These are phyloP conservation scores for Solanum chacoense DNA, from an alignment of 305 asterid species.

Conservation along the genomic window DNA sequence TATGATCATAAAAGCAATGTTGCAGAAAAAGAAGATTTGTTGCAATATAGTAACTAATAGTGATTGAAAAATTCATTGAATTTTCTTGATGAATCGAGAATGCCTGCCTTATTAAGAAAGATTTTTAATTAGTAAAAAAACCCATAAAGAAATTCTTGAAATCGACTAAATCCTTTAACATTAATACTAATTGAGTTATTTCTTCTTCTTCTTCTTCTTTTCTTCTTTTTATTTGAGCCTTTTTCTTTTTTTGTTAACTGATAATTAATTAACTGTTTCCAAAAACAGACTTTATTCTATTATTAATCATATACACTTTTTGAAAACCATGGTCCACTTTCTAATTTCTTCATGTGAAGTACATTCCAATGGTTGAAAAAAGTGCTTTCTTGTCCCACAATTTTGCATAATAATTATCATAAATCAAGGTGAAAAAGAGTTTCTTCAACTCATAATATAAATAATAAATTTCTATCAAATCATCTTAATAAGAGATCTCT, in stretches of 20 bases:
- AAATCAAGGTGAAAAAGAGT: not conserved
- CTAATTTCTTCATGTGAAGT: not conserved
- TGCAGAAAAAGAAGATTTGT: not conserved
- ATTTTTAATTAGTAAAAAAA: too few relatives aligned
- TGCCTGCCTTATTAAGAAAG: not conserved
- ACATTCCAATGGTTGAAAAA: not conserved
- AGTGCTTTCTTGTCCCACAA: not conserved
- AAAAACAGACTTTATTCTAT: not conserved
- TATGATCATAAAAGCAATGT: too few relatives aligned
- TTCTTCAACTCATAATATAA: not conserved
- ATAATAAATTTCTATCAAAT: not conserved
- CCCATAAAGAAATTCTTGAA: too few relatives aligned
- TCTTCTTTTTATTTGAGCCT: too few relatives aligned
- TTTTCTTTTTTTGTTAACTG: not conserved
- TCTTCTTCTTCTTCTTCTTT: too few relatives aligned
- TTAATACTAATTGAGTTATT: not conserved
- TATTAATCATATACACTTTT: not conserved
- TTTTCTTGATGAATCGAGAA: not conserved
- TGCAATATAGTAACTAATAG: not conserved
- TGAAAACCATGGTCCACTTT: not conserved
- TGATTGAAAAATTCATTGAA: not conserved
- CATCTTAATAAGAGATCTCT: not conserved
- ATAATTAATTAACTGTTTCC: not conserved
- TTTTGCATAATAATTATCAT: not conserved
- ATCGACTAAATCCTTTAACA: not conserved